These are phyloP conservation scores for Letharia columbiana DNA, from an alignment of 495 filamentous ascomycete species.

Conservation along the genomic window DNA sequence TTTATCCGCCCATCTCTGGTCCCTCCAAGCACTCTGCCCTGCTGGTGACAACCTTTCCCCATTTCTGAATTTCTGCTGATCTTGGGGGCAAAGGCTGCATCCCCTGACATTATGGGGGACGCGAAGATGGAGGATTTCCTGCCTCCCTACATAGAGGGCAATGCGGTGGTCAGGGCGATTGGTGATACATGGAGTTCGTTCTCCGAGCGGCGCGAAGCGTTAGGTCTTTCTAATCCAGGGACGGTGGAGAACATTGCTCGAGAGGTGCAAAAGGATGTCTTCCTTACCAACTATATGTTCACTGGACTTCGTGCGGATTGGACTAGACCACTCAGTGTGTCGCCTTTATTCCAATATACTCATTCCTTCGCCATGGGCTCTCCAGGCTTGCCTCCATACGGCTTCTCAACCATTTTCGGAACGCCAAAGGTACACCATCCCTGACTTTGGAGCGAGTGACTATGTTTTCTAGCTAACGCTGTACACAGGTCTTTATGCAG, in stretches of 20 bases:
- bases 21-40: neutral
- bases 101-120: constrained; percentile 26
- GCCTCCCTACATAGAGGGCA: constrained; percentile 56
- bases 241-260: constrained; percentile 82
- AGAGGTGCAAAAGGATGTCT: constrained; percentile 90
- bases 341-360: constrained; percentile 91
- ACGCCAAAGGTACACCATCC: constrained; percentile 47
- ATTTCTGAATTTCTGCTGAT: neutral
- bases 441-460: neutral
- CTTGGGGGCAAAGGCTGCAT: constrained; percentile 1
- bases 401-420: constrained; percentile 87
- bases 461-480: constrained; percentile 6
- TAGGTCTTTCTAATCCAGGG: constrained; percentile 87
- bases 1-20: neutral
- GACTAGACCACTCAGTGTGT: constrained; percentile 87
- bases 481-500: constrained; percentile 78
- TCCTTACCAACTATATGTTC: constrained; percentile 93
- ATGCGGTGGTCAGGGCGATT: constrained; percentile 58
- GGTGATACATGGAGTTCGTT: constrained; percentile 76
- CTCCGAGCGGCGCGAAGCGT: constrained; percentile 70
- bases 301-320: constrained; percentile 88
- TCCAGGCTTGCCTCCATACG: constrained; percentile 82
- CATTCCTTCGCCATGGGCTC: constrained; percentile 91
- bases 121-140: constrained; percentile 45
- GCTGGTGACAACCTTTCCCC: constrained; percentile 34